Evolutionary conservation across 2,329 filamentous ascomycete species (phyloP).

Genomic region (Fusarium decemcellulare): DNA sequence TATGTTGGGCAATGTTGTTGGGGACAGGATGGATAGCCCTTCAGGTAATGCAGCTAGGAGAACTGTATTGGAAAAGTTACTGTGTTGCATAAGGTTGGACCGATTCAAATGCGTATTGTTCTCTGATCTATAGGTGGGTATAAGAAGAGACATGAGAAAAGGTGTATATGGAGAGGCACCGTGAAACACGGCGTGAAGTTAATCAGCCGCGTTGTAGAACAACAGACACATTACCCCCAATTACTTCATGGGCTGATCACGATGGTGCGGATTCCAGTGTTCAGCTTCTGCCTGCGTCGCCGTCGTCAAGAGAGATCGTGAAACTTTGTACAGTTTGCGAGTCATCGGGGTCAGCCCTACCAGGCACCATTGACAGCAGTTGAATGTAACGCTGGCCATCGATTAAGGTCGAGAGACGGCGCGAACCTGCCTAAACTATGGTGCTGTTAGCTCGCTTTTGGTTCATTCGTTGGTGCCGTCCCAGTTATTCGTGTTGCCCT

Average conservation of each 20-base stretch:
- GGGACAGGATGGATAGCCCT: no score
- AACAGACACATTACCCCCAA: neutral
- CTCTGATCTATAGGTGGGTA: no score
- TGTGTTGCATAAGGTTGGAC: no score
- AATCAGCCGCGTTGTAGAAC: neutral
- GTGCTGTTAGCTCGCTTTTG: neutral
- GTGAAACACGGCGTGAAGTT: neutral
- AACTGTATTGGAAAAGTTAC: no score
- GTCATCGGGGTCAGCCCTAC: conserved; percentile 26
- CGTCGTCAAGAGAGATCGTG: neutral
- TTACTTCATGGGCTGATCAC: neutral
- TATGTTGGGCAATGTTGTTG: no score
- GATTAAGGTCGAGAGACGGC: neutral
- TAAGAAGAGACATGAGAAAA: no score
- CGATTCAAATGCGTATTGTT: no score
- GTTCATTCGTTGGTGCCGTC: neutral
- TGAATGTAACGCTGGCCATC: neutral
- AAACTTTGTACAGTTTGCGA: neutral
- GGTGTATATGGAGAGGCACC: neutral
- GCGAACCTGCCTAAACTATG: neutral
- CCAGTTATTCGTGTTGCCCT: neutral
- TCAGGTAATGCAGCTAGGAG: no score
- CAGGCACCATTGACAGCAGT: conserved; percentile 8
- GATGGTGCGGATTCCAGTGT: neutral
- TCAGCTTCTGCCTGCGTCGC: neutral